A percentile compares a stretch with the other conserved stretches of the same genome.
phyloP scores from a whole-genome alignment of 768 basidiomycete genomes.

The Lentinula guzmanii region DNA sequence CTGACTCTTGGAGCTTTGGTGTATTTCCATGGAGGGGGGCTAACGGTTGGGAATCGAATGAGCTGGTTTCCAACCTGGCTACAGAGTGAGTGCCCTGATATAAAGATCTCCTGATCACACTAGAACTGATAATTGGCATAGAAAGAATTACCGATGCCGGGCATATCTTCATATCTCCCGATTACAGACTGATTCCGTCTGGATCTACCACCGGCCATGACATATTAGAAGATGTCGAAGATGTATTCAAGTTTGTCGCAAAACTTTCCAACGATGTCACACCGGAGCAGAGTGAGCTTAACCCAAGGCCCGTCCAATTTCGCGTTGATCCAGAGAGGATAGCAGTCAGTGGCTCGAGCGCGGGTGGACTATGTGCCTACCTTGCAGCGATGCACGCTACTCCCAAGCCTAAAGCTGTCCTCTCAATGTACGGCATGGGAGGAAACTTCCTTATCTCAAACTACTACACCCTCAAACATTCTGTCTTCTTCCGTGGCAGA shows the following conservation, averaged over 20 bases:
- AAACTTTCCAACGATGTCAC: constrained; percentile 18
- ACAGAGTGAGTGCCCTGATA: constrained; percentile 30
- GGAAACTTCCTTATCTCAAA: constrained; percentile 38
- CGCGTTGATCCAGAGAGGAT: constrained; percentile 38
- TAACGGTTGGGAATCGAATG: constrained; percentile 50
- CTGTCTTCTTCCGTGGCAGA: constrained; percentile 2
- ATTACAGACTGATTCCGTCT: constrained; percentile 54
- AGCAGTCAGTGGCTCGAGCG: constrained; percentile 51
- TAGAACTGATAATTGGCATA: constrained; percentile 14
- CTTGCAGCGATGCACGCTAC: constrained; percentile 48
- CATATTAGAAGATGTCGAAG: constrained; percentile 51
- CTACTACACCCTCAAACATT: not conserved
- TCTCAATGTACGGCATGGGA: constrained; percentile 62
- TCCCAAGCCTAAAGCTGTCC: constrained; percentile 47
- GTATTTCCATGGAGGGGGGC: constrained; percentile 50
- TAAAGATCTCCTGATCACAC: not conserved
- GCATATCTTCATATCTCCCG: constrained; percentile 53
- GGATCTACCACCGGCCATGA: constrained; percentile 47
- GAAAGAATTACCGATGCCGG: constrained; percentile 42
- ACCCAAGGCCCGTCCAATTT: constrained; percentile 13
- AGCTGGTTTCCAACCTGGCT: constrained; percentile 70
- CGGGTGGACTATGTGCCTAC: constrained; percentile 61
- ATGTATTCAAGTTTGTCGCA: constrained; percentile 44
- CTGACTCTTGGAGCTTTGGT: constrained; percentile 21
- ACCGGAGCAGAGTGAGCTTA: not conserved